These are phyloP conservation scores for Stemphylium lycopersici DNA, from an alignment of 2,329 filamentous ascomycete species.

Conservation along the genomic window DNA sequence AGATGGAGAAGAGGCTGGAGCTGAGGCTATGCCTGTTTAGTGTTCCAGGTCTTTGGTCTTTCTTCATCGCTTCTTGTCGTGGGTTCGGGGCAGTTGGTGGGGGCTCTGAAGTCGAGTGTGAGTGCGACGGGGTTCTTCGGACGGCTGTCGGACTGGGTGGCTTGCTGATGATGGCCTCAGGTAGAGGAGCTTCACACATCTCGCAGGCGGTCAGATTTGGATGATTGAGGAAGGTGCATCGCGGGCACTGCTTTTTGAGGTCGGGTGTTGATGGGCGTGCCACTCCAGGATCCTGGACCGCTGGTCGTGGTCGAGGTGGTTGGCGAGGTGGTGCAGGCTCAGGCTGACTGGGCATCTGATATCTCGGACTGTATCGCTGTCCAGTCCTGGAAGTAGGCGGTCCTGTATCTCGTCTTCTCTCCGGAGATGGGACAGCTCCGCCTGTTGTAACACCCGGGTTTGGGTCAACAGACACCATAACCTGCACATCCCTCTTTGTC, in stretches of 20 bases:
- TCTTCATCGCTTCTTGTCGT: constrained; percentile 10
- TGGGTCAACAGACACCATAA: constrained; percentile 44
- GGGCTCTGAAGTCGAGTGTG: constrained; percentile 39
- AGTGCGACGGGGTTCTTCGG: constrained; percentile 25
- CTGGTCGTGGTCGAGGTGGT: constrained; percentile 23
- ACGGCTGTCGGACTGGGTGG: constrained; percentile 29
- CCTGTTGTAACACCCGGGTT: constrained; percentile 23
- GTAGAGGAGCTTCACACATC: constrained; percentile 40
- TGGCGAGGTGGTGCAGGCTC: constrained; percentile 23
- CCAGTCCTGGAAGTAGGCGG: constrained; percentile 22
- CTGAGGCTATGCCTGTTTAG: constrained; percentile 43
- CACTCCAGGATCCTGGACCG: constrained; percentile 9
- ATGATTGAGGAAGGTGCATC: constrained; percentile 47
- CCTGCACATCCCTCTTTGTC: constrained; percentile 42
- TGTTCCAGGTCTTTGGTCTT: constrained; percentile 22
- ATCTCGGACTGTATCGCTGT: constrained; percentile 36
- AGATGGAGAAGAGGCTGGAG: constrained; percentile 44
- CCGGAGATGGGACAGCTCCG: constrained; percentile 6
- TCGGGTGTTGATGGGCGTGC: constrained; percentile 31
- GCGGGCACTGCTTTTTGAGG: constrained; percentile 42
- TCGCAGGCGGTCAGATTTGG: constrained; percentile 39
- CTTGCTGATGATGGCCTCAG: constrained; percentile 29
- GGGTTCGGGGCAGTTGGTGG: constrained; percentile 18
- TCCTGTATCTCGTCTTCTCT: constrained; percentile 22
- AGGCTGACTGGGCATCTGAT: constrained; percentile 29